Evolutionary conservation across 371 early-diverging fungal genomes (phyloP).

Genomic region (Apophysomyces elegans): DNA sequence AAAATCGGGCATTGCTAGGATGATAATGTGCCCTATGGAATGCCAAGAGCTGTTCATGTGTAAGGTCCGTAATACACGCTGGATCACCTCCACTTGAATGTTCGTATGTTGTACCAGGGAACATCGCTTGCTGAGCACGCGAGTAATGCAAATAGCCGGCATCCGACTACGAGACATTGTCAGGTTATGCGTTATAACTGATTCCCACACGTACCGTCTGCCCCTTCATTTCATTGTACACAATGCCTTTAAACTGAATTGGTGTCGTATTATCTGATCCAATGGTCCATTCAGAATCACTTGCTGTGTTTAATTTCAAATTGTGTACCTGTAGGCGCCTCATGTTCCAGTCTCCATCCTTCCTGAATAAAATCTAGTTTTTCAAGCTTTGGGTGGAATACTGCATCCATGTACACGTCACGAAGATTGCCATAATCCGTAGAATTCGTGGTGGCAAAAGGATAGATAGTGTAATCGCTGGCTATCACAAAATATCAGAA

Average conservation of each 20-base stretch:
- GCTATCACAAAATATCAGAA: conserved; percentile 44
- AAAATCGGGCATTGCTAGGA: conserved; percentile 89
- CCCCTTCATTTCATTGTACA: conserved; percentile 99
- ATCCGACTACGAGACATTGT: conserved; percentile 55
- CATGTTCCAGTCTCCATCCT: conserved; percentile 94
- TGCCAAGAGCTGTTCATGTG: conserved; percentile 77
- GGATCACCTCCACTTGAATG: conserved; percentile 94
- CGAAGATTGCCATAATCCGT: conserved; percentile 88
- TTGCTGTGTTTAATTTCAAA: conserved; percentile 23
- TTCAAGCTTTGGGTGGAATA: conserved; percentile 79
- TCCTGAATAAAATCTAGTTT: conserved; percentile 90
- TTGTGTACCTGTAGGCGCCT: conserved; percentile 69
- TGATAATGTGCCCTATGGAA: conserved; percentile 90
- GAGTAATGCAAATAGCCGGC: conserved; percentile 77
- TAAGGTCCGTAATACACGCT: conserved; percentile 82
- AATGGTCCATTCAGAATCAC: background rate
- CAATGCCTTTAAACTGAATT: conserved; percentile 88
- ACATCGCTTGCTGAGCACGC: conserved; percentile 83
- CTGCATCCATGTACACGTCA: conserved; percentile 94
- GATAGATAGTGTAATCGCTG: conserved; percentile 90
- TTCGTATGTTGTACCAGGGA: conserved; percentile 82
- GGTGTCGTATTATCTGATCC: conserved; percentile 51
- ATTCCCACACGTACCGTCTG: conserved; percentile 58
- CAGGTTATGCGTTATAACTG: background rate
- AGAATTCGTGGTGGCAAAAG: conserved; percentile 90